phyloP scores from a whole-genome alignment of 2,329 filamentous ascomycete genomes.

The Calonectria fujianensis region DNA sequence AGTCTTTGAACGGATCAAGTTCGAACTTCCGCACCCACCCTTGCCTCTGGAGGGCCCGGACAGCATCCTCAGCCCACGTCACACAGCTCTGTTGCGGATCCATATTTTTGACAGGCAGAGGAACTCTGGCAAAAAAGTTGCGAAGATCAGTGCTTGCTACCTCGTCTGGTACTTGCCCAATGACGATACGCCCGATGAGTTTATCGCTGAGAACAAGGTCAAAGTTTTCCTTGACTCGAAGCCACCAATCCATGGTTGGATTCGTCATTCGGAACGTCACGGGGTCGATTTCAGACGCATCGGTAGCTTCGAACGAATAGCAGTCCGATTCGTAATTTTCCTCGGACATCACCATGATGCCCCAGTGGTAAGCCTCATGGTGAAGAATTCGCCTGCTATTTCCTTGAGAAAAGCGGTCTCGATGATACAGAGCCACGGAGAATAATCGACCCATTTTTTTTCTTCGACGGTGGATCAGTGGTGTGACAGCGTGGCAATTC shows the following conservation, averaged over 20 bases:
- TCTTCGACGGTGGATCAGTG: not conserved
- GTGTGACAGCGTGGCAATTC: not conserved
- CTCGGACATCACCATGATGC: slow-evolving; percentile 53
- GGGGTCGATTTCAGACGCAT: slow-evolving; percentile 55
- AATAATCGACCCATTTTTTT: slow-evolving; percentile 10
- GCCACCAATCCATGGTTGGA: slow-evolving; percentile 59
- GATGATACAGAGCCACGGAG: slow-evolving; percentile 54
- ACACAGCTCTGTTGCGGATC: slow-evolving; percentile 61
- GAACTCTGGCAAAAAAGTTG: slow-evolving; percentile 50
- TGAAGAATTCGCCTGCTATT: slow-evolving; percentile 50
- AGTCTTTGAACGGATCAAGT: slow-evolving; percentile 53
- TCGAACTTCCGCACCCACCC: slow-evolving; percentile 54
- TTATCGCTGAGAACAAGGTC: slow-evolving; percentile 49
- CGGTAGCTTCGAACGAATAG: slow-evolving; percentile 56
- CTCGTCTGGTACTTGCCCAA: slow-evolving; percentile 51
- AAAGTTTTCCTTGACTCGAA: slow-evolving; percentile 45
- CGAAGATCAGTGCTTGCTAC: slow-evolving; percentile 47
- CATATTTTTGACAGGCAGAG: slow-evolving; percentile 56
- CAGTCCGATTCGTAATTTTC: slow-evolving; percentile 42
- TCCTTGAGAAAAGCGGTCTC: slow-evolving; percentile 55
- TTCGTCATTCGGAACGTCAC: slow-evolving; percentile 57
- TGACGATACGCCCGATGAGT: slow-evolving; percentile 54
- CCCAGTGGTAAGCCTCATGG: slow-evolving; percentile 59
- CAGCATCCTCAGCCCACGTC: slow-evolving; percentile 56
- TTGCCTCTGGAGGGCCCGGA: slow-evolving; percentile 51